These are phyloP conservation scores for Cicer judaicum DNA, from an alignment of 306 rosid species.

Conservation along the genomic window DNA sequence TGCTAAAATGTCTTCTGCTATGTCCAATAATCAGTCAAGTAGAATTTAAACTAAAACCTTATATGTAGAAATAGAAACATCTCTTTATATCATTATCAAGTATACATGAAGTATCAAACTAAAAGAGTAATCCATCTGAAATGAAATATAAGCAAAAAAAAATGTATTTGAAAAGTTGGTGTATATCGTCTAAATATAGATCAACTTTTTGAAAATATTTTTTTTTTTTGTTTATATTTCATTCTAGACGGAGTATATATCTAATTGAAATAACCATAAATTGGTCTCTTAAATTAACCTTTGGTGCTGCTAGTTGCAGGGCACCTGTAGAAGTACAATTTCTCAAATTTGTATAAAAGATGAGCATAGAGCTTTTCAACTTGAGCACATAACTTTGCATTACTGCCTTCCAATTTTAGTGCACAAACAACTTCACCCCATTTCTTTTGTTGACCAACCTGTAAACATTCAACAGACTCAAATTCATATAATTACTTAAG, in stretches of 20 bases:
- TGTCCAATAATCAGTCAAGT: constrained; percentile 9
- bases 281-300: constrained; percentile 37
- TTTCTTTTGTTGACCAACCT: constrained; percentile 52
- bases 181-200: no score
- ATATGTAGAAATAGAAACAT: constrained; percentile 19
- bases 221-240: no score
- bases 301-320: constrained; percentile 29
- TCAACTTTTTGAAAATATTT: no score
- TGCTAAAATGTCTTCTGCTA: constrained; percentile 14
- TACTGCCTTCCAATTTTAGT: constrained; percentile 48
- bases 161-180: no score
- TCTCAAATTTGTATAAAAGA: constrained; percentile 52
- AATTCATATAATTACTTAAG: neutral
- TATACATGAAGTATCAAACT: neutral
- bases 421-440: constrained; percentile 55
- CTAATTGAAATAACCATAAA: constrained; percentile 10
- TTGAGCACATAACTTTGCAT: constrained; percentile 42
- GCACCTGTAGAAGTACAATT: constrained; percentile 47
- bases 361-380: constrained; percentile 47
- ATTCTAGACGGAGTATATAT: neutral
- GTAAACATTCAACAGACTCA: constrained; percentile 5
- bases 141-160: no score
- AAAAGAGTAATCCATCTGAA: neutral
- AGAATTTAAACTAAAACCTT: constrained; percentile 8
- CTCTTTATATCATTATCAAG: neutral